Evolutionary conservation across 139 green algal species (phyloP).

Genomic region (Raphidocelis subcapitata): DNA sequence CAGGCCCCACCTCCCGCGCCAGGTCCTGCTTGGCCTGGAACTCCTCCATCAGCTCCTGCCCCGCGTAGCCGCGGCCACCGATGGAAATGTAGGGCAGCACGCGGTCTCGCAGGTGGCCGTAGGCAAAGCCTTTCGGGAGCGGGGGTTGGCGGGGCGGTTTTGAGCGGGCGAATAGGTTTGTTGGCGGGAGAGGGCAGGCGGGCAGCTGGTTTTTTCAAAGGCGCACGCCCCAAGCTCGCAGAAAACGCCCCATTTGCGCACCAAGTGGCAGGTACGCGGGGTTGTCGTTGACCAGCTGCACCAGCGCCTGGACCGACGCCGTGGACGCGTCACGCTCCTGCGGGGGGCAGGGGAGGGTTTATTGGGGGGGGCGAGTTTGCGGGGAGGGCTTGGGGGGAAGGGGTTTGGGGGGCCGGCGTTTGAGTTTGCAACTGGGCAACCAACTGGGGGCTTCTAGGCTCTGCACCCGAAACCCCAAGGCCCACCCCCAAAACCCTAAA

Average conservation of each 20-base stretch:
- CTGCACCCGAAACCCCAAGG: too few relatives aligned
- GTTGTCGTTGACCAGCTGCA: constrained; percentile 33
- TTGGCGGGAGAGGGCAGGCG: background rate
- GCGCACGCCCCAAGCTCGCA: too few relatives aligned
- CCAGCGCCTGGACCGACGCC: constrained; percentile 36
- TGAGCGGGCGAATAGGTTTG: background rate
- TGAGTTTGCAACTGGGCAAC: too few relatives aligned
- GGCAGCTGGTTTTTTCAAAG: background rate
- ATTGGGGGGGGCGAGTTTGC: too few relatives aligned
- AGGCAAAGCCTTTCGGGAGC: constrained; percentile 20
- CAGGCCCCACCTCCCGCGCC: too few relatives aligned
- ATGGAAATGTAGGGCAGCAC: constrained; percentile 26
- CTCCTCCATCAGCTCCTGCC: constrained; percentile 62
- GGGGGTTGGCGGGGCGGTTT: background rate
- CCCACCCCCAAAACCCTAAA: too few relatives aligned
- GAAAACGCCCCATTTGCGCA: too few relatives aligned
- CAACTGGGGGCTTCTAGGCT: too few relatives aligned
- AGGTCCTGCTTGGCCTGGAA: constrained; percentile 33
- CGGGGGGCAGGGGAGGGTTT: too few relatives aligned
- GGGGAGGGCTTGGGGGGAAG: too few relatives aligned
- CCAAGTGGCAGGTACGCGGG: constrained; percentile 45
- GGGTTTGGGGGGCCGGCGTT: too few relatives aligned
- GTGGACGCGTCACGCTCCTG: constrained; percentile 58
- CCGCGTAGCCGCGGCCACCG: constrained; percentile 46
- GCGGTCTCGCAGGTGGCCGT: constrained; percentile 43